Conservation (phyloP, 2,329 filamentous ascomycete species). For the Verticillium klebahnii region DNA sequence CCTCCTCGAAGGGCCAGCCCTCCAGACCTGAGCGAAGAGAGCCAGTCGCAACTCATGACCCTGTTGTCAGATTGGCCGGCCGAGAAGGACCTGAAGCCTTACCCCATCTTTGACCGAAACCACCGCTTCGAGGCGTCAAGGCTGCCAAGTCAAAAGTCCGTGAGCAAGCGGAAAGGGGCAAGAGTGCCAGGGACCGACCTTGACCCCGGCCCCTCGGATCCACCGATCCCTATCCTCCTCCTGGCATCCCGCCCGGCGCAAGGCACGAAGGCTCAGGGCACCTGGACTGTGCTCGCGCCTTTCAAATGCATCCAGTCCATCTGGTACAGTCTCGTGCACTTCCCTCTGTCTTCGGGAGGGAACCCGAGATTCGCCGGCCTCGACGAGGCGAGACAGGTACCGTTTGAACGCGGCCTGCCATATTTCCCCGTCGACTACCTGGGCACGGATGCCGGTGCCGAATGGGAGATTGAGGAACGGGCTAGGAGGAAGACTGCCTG, state of each 20-base stretch:
- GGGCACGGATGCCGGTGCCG: constrained; percentile 71
- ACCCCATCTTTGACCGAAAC: constrained; percentile 64
- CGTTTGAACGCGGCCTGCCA: constrained; percentile 71
- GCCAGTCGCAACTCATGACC: constrained; percentile 45
- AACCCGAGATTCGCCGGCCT: constrained; percentile 81
- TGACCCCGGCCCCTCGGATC: constrained; percentile 55
- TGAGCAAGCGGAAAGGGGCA: constrained; percentile 70
- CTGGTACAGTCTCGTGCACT: constrained; percentile 84
- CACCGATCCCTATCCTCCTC: constrained; percentile 72
- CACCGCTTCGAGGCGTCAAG: constrained; percentile 60
- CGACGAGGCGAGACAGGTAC: constrained; percentile 71
- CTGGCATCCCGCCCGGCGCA: constrained; percentile 51
- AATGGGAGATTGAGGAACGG: constrained; percentile 70
- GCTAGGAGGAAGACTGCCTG: constrained; percentile 57
- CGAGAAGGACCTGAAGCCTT: constrained; percentile 43
- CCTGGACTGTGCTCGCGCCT: constrained; percentile 80
- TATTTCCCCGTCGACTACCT: constrained; percentile 88
- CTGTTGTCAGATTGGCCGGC: constrained; percentile 64
- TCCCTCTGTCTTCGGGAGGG: constrained; percentile 71
- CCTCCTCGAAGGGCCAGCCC: constrained; percentile 57
- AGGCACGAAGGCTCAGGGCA: constrained; percentile 53
- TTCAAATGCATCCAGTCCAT: constrained; percentile 85
- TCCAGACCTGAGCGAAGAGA: constrained; percentile 27
- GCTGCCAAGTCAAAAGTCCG: constrained; percentile 70
- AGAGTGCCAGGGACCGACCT: constrained; percentile 60